These are phyloP conservation scores for Xylariaceae sp. DNA, from an alignment of 2,329 filamentous ascomycete species.

Conservation along the genomic window DNA sequence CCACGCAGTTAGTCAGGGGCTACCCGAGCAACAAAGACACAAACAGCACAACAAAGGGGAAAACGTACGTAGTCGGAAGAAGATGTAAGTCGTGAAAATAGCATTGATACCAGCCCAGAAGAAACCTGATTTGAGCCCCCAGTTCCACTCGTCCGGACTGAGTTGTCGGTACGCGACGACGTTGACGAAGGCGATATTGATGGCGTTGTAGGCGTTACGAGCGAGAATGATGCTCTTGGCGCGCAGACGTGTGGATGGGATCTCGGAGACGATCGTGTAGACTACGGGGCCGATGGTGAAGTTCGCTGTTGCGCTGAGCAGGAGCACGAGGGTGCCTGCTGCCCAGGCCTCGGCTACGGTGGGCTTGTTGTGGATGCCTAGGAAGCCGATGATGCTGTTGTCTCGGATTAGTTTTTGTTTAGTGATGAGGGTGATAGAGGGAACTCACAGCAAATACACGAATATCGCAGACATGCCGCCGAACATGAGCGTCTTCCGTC, in stretches of 20 bases:
- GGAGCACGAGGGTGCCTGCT: slow-evolving; percentile 39
- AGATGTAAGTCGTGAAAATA: slow-evolving; percentile 39
- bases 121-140: slow-evolving; percentile 37
- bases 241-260: slow-evolving; percentile 41
- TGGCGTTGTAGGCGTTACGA: slow-evolving; percentile 40
- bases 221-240: slow-evolving; percentile 43
- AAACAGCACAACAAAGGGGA: too few species aligned
- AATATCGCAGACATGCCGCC: slow-evolving; percentile 38
- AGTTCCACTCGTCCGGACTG: slow-evolving; percentile 34
- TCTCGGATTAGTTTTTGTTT: slow-evolving; percentile 1
- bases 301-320: slow-evolving; percentile 41
- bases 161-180: slow-evolving; percentile 36
- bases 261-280: slow-evolving; percentile 44
- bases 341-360: slow-evolving; percentile 40
- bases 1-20: too few species aligned
- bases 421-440: not conserved
- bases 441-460: slow-evolving; percentile 34
- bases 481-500: slow-evolving; percentile 38
- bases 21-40: too few species aligned
- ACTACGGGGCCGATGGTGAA: slow-evolving; percentile 43
- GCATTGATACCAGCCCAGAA: slow-evolving; percentile 37
- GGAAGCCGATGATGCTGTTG: slow-evolving; percentile 30
- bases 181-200: slow-evolving; percentile 38
- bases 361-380: slow-evolving; percentile 31
- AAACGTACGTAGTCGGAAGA: slow-evolving; percentile 40